Evolutionary conservation across 352 stramenopile genomes (phyloP).

Genomic region (Globisporangium spinosum): DNA sequence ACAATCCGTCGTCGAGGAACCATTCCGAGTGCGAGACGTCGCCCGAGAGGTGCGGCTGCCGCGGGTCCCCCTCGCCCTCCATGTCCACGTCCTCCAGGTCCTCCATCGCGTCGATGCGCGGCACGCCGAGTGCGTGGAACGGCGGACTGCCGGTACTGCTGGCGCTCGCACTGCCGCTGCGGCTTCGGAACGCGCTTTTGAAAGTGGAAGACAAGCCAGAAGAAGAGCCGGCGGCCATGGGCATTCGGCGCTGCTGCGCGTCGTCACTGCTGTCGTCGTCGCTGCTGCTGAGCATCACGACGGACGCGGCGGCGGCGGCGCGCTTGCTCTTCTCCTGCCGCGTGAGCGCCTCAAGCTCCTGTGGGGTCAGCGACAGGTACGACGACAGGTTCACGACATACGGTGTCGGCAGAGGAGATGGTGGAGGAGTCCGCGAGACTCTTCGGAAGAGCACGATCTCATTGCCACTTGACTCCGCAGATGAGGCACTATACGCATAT

Average conservation of each 20-base stretch:
- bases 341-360: slow-evolving; percentile 41
- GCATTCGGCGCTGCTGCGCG: slow-evolving; percentile 13
- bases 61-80: slow-evolving; percentile 25
- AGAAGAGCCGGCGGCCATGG: neutral
- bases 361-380: slow-evolving; percentile 42
- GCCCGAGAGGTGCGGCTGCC: slow-evolving; percentile 33
- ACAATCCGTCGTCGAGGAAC: slow-evolving; percentile 30
- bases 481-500: slow-evolving; percentile 3
- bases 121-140: slow-evolving; percentile 37
- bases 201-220: neutral
- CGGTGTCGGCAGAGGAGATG: slow-evolving; percentile 9
- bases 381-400: slow-evolving; percentile 32
- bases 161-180: slow-evolving; percentile 27
- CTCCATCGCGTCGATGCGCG: slow-evolving; percentile 27
- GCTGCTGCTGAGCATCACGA: neutral
- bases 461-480: slow-evolving; percentile 20
- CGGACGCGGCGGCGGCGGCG: neutral
- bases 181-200: slow-evolving; percentile 8
- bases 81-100: slow-evolving; percentile 46
- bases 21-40: slow-evolving; percentile 45
- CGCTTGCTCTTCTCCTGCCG: slow-evolving; percentile 32
- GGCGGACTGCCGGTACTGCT: slow-evolving; percentile 26
- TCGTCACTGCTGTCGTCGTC: slow-evolving; percentile 18
- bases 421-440: slow-evolving; percentile 1
- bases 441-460: slow-evolving; percentile 41